Percentiles rank a stretch among this genome's conserved stretches.
These are phyloP conservation scores for Limonium bicolor DNA, from an alignment of 148 eudicot species.

Conservation along the genomic window DNA sequence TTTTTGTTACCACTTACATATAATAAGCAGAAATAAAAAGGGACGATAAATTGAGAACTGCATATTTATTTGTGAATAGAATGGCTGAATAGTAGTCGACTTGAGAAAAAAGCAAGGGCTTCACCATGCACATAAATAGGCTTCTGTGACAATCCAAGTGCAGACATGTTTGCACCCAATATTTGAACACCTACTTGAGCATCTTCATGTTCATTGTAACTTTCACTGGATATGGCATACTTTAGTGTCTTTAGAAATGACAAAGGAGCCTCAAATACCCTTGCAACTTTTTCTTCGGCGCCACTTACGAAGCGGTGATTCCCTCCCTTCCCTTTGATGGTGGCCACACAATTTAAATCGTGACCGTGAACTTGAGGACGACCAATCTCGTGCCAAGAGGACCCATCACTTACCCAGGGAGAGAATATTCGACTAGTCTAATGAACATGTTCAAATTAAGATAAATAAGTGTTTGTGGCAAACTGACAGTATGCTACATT, in stretches of 20 bases:
- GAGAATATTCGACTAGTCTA: conserved; percentile 87
- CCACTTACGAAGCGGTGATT: conserved; percentile 91
- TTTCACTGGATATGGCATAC: conserved; percentile 32
- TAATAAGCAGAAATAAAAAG: no score
- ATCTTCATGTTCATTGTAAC: conserved; percentile 41
- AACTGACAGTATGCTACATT: no score
- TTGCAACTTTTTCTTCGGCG: conserved; percentile 91
- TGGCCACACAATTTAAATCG: conserved; percentile 76
- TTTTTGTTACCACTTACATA: no score
- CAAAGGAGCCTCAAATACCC: conserved; percentile 96
- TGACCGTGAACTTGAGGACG: conserved; percentile 99
- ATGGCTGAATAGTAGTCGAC: no score
- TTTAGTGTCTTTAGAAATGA: conserved; percentile 87
- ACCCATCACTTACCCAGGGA: conserved; percentile 43
- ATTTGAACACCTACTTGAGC: conserved; percentile 59
- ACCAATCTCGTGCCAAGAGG: conserved; percentile 88
- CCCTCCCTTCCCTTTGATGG: conserved; percentile 77
- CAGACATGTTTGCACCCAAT: conserved; percentile 98
- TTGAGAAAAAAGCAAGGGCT: no score
- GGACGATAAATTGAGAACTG: no score
- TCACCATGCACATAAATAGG: conserved; percentile 80
- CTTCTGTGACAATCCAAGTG: conserved; percentile 94
- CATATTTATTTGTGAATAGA: no score
- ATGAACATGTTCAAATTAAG: no score
- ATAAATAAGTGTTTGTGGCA: no score